Evolutionary conservation across 345 rosid species (phyloP).

Genomic region (Eucalyptus viminalis): DNA sequence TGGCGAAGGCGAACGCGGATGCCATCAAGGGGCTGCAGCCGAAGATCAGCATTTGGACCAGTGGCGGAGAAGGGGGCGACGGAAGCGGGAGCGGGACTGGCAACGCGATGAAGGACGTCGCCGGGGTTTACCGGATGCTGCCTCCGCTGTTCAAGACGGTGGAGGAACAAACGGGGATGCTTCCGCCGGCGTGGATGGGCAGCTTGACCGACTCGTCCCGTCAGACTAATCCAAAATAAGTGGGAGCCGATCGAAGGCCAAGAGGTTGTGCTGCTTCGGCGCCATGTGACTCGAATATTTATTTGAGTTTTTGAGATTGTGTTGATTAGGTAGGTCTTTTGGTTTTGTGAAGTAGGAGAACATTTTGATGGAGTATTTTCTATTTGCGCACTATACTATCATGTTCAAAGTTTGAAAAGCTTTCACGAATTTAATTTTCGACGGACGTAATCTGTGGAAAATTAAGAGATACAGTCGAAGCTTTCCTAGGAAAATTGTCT

Average conservation of each 20-base stretch:
- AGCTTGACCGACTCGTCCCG: not conserved
- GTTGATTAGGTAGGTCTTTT: not conserved
- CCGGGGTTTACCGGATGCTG: constrained; percentile 57
- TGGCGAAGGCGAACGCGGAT: constrained; percentile 47
- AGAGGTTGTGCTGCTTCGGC: not conserved
- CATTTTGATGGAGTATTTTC: not conserved
- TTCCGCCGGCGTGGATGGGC: constrained; percentile 63
- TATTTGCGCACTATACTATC: not conserved
- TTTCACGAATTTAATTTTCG: not conserved
- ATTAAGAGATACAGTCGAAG: not conserved
- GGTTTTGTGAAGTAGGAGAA: not conserved
- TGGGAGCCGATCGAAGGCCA: not conserved
- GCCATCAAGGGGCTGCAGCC: constrained; percentile 57
- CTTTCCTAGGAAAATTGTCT: not conserved
- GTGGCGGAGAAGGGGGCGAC: constrained; percentile 5
- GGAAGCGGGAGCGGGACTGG: not conserved
- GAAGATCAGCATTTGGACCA: constrained; percentile 64
- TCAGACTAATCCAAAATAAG: not conserved
- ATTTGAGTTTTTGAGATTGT: not conserved
- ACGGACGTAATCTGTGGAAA: not conserved
- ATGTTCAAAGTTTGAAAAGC: not conserved
- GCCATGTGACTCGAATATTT: not conserved
- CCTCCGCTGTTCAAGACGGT: constrained; percentile 72
- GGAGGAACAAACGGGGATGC: constrained; percentile 74
- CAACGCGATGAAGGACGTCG: constrained; percentile 47